Base-by-base conservation (phyloP, 495 filamentous ascomycete genomes). In the Neurospora sp. region DNA sequence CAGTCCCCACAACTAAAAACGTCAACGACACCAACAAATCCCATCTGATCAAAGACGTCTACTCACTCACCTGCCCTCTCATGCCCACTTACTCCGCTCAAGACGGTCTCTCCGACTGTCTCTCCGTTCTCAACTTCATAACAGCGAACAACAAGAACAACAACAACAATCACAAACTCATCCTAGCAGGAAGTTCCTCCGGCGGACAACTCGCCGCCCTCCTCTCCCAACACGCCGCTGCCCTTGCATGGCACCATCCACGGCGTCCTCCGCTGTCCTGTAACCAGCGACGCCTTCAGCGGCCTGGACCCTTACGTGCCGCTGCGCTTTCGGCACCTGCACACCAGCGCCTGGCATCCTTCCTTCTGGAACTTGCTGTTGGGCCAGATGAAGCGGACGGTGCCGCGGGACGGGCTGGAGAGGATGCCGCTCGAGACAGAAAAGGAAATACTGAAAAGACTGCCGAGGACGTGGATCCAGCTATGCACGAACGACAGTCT, bases 401-500 rank as follows among this genome's bases (percentile, higher is more conserved):
- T 75, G 73, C 72, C 77, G 72, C 35, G 79, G 48, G 68, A 79
- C 53, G 71, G 73, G 3, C 59, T 76, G 38, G 61, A 42, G 35
- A 61, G 73, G 44, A 72, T 81, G 72, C 80, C 79, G 35, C 69
- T 82, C 4, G 80, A 81, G 71, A 74, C 71, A 0, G 27, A 9
- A 5, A 59, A n/a, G 37, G 69, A 76, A 35, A 69, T 39, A 12
- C 53, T 78, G 14, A 68, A 35, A 0, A 69, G 65, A 12, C 20
- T 80, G 74, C 80, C 79, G 22, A 73, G 74, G 70, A 76, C 76
- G 69, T 81, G 74, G 74, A 79, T 81, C 27, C 79, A 81, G 74
- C 75, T 80, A 10, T 80, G 74, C 53, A 77, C 77, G 35, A 82
- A 82, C 69, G 79, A 82, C 40, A 74, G 74, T 42, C 73, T 79